Evolutionary conservation across 257 asterid species (phyloP).

Genomic region (Solanum tarijense): DNA sequence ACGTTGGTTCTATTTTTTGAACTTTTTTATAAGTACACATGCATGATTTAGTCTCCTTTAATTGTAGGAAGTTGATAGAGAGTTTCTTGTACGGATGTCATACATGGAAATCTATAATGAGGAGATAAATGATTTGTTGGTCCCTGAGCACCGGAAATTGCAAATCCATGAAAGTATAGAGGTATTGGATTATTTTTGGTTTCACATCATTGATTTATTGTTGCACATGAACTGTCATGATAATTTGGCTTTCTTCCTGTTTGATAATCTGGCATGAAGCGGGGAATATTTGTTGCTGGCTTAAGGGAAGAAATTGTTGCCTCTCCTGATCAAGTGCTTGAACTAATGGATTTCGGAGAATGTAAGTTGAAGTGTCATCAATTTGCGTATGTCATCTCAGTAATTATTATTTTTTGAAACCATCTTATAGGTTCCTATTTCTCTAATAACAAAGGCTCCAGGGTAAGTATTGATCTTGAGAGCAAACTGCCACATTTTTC

Average conservation of each 20-base stretch:
- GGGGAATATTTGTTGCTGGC: conserved; percentile 96
- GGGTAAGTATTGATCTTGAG: not conserved
- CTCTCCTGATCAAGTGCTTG: conserved; percentile 80
- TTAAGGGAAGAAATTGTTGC: conserved; percentile 93
- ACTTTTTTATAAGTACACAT: not conserved
- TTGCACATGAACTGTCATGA: not conserved
- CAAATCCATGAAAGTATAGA: conserved; percentile 94
- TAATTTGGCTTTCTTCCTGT: not conserved
- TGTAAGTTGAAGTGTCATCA: conserved; percentile 32
- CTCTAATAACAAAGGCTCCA: not conserved
- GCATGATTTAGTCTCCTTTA: not conserved
- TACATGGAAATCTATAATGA: conserved; percentile 95
- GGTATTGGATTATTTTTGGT: conserved; percentile 26
- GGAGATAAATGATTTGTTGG: conserved; percentile 90
- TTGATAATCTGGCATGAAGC: conserved; percentile 30
- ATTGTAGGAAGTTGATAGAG: conserved; percentile 62
- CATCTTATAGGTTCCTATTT: not conserved
- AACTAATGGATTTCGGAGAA: conserved; percentile 85
- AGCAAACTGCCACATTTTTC: not conserved
- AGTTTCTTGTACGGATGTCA: conserved; percentile 93
- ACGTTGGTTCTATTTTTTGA: not conserved
- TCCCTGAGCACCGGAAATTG: conserved; percentile 82
- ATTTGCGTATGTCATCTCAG: not conserved
- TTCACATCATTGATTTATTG: not conserved
- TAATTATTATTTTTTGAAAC: not conserved